Evolutionary conservation across 2,329 filamentous ascomycete species (phyloP).

Genomic region (Exophiala mesophila): DNA sequence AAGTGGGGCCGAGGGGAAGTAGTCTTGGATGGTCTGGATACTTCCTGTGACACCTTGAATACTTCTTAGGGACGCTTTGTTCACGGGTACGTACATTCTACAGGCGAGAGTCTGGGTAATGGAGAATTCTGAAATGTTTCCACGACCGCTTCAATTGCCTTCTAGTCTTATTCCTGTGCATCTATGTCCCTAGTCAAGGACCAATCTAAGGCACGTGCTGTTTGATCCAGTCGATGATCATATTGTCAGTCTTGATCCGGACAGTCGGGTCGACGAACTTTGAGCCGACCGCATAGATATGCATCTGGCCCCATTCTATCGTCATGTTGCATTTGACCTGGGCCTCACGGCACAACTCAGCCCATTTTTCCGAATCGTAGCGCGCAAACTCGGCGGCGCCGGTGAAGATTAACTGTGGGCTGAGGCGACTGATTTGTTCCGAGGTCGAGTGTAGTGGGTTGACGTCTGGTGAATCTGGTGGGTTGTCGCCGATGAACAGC

Average conservation of each 20-base stretch:
- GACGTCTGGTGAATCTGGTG: conserved; percentile 5
- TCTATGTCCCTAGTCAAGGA: too few relatives aligned
- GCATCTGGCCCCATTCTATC: conserved; percentile 11
- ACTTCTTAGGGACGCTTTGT: too few relatives aligned
- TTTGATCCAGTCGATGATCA: conserved; percentile 15
- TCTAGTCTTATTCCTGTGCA: too few relatives aligned
- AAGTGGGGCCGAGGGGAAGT: too few relatives aligned
- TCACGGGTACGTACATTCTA: too few relatives aligned
- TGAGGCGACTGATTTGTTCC: conserved; percentile 2
- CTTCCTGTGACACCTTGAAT: too few relatives aligned
- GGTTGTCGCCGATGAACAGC: conserved; percentile 3
- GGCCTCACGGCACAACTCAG: conserved; percentile 5
- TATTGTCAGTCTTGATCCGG: conserved; percentile 6
- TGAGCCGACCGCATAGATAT: conserved; percentile 13
- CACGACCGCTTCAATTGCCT: too few relatives aligned
- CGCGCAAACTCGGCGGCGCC: conserved; percentile 12
- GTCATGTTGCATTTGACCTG: conserved; percentile 3
- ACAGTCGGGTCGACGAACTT: conserved; percentile 8
- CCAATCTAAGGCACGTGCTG: too few relatives aligned
- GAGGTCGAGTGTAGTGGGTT: conserved; percentile 6
- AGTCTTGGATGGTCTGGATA: too few relatives aligned
- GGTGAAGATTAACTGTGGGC: conserved; percentile 8
- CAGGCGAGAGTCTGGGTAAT: too few relatives aligned
- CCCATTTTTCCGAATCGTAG: conserved; percentile 7
- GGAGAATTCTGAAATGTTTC: too few relatives aligned